A percentile compares a stretch with the other conserved stretches of the same genome.
Evolutionary conservation across 257 asterid species (phyloP).

Genomic region (Eustoma russellianum): DNA sequence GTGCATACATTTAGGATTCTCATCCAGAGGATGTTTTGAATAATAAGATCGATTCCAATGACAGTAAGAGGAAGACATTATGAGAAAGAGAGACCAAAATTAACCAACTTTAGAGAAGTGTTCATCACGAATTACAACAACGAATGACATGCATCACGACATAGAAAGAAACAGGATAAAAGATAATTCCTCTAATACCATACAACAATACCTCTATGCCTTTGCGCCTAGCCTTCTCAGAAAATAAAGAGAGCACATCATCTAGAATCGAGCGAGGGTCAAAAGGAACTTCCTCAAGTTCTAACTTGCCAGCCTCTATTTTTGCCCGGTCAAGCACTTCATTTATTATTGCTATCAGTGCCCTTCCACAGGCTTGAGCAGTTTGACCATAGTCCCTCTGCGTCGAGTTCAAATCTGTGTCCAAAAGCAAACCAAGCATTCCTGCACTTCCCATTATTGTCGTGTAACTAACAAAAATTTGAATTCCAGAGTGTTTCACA

Average conservation of each 20-base stretch:
- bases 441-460: slow-evolving; percentile 28
- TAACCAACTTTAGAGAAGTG: neutral
- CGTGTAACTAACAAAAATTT: no score
- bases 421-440: slow-evolving; percentile 74
- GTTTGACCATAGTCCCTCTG: slow-evolving; percentile 91
- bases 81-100: neutral
- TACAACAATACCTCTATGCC: slow-evolving; percentile 63
- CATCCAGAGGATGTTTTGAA: neutral
- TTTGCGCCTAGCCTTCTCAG: slow-evolving; percentile 77
- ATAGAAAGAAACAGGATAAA: neutral
- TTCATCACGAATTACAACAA: neutral
- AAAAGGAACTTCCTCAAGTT: slow-evolving; percentile 80
- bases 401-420: slow-evolving; percentile 70
- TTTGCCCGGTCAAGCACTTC: slow-evolving; percentile 93
- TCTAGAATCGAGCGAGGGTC: slow-evolving; percentile 65
- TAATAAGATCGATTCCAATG: neutral
- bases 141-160: neutral
- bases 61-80: neutral
- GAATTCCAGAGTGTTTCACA: neutral
- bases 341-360: slow-evolving; percentile 76
- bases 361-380: slow-evolving; percentile 88
- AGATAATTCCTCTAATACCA: neutral
- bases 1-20: slow-evolving; percentile 1
- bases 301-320: slow-evolving; percentile 81
- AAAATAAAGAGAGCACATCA: slow-evolving; percentile 77